phyloP scores from a whole-genome alignment of 1,284 basidiomycete species.

The Puccinia horiana region DNA sequence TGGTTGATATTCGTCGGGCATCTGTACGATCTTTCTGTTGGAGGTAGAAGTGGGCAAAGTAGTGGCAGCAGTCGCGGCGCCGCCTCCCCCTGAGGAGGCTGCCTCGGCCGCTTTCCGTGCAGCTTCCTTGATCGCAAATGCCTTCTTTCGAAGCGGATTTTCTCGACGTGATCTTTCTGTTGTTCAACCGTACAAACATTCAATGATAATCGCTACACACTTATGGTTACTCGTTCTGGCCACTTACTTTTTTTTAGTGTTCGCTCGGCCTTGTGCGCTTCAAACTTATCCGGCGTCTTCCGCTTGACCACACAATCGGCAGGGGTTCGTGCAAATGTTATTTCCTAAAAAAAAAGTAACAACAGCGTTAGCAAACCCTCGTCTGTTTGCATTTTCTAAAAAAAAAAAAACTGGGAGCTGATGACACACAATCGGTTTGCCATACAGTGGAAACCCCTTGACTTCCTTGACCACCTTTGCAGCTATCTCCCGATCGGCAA shows the following conservation, averaged over 20 bases:
- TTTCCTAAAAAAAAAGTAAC: conserved; percentile 67
- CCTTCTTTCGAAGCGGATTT: conserved; percentile 55
- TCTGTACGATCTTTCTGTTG: conserved; percentile 68
- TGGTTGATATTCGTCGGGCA: conserved; percentile 99
- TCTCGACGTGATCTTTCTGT: conserved; percentile 67
- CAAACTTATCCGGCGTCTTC: conserved; percentile 67
- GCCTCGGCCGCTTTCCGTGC: conserved; percentile 71
- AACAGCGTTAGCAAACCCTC: not conserved
- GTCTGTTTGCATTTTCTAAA: not conserved
- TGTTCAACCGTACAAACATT: conserved; percentile 56
- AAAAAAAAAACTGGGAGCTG: not conserved
- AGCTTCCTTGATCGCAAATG: conserved; percentile 60
- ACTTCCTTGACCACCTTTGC: conserved; percentile 88
- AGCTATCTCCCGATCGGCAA: conserved; percentile 76
- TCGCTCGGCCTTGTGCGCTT: conserved; percentile 73
- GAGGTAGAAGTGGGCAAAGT: conserved; percentile 48
- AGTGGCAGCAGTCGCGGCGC: conserved; percentile 2
- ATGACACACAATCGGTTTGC: conserved; percentile 81
- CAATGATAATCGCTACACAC: not conserved
- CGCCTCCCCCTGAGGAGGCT: conserved; percentile 53
- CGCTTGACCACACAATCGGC: conserved; percentile 81
- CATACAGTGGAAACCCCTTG: conserved; percentile 88
- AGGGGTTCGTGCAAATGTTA: conserved; percentile 82
- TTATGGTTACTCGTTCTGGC: not conserved
- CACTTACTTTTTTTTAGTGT: conserved; percentile 77